Evolutionary conservation across 1,284 basidiomycete genomes (phyloP), one percentile per base, ranked within the genome.

Genomic region (Heterobasidion parviporum): DNA sequence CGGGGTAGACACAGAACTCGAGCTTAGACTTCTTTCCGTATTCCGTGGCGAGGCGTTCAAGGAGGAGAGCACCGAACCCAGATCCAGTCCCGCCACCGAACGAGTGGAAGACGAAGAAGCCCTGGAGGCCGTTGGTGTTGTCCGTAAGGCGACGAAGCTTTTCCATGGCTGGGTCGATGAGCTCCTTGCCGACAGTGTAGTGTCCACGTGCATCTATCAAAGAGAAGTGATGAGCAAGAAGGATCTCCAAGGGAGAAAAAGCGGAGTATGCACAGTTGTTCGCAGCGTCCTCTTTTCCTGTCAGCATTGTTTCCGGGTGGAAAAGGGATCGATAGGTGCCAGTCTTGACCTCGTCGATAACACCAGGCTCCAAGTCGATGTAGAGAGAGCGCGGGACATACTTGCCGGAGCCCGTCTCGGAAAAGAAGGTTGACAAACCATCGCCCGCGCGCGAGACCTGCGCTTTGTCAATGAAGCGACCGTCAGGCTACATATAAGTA

Each of bases 91-190:
- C 97, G 73, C 97, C 97, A 70, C 97, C 97, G 69, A 98, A 98
- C 49, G 97, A 99, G 80, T 99, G 97, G 86, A 99, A 99, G 69
- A 99, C 94, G 72, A 99, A 99, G 85, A 99, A 99, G 65, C 97
- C 96, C 75, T 99, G 97, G 49, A 99, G 87, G 70, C 97, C 97
- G 49, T 88, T 87, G 80, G 95, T 98, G 77, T 96, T 97, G 76
- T 99, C 97, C 57, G 96, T 93, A 62, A 99, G 86, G 65, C 93
- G 89, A 69, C 97, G 92, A 63, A 98, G 79, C 72, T 90, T 94
- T 76, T 99, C 97, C 83, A 98, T 92, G 57, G 96, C 94, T 55
- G 87, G 82, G 67, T 91, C 88, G 55, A 94, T 92, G 65, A 89
- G 85, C 74, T 98, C 95, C 75, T 98, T 98, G 64, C 95, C 95